phyloP scores from a whole-genome alignment of 2,329 filamentous ascomycete species.

The Rhexocercosporidium sp. region DNA sequence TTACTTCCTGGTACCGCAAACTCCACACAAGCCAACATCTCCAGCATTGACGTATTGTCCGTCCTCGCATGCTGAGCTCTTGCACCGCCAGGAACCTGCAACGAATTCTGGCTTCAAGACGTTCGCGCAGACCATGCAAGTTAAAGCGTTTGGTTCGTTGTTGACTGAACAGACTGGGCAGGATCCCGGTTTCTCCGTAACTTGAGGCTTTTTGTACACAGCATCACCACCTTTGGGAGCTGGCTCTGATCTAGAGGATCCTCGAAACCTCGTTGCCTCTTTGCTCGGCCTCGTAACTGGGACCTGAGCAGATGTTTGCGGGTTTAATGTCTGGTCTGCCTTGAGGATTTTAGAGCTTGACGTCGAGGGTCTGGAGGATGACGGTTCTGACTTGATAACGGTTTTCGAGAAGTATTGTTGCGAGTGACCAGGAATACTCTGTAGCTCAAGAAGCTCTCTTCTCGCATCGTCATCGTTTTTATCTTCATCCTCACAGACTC shows the following conservation, averaged over 20 bases:
- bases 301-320: background rate
- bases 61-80: constrained; percentile 57
- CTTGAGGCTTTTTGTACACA: background rate
- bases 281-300: background rate
- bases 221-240: background rate
- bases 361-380: background rate
- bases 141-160: constrained; percentile 60
- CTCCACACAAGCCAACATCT: constrained; percentile 72
- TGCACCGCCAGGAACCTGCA: constrained; percentile 68
- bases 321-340: background rate
- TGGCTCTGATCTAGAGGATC: background rate
- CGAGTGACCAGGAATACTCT: constrained; percentile 45
- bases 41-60: constrained; percentile 69
- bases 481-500: constrained; percentile 75
- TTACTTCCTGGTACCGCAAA: constrained; percentile 58
- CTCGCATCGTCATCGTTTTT: constrained; percentile 61
- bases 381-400: constrained; percentile 17
- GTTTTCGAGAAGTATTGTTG: constrained; percentile 23
- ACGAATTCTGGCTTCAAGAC: constrained; percentile 64
- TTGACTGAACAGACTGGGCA: constrained; percentile 68
- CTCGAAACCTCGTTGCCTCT: background rate
- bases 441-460: constrained; percentile 72
- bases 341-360: background rate
- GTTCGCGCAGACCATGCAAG: constrained; percentile 73
- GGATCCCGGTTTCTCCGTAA: constrained; percentile 50